These are phyloP conservation scores for Xylaria arbuscula DNA, from an alignment of 2,329 filamentous ascomycete genomes.

Conservation along the genomic window DNA sequence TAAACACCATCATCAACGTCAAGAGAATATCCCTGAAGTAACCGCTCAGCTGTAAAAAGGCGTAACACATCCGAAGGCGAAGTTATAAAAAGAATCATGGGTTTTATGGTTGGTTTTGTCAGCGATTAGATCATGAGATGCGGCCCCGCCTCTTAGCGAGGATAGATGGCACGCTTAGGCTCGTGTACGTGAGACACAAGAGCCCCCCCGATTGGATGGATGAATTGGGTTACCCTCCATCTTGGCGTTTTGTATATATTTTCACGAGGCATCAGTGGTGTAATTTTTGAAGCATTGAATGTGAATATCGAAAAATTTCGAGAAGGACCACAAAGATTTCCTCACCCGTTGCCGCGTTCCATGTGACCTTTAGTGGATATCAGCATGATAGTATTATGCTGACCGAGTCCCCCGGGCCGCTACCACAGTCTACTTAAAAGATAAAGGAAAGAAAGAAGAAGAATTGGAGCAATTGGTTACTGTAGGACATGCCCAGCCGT, in stretches of 20 bases:
- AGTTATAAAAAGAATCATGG: slow-evolving; percentile 22
- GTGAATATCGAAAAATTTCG: background rate
- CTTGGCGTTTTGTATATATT: slow-evolving; percentile 19
- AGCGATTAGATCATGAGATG: background rate
- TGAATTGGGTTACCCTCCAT: slow-evolving; percentile 1
- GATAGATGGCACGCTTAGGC: background rate
- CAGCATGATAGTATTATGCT: background rate
- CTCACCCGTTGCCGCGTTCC: background rate
- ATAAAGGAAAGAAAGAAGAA: background rate
- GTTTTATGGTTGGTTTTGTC: background rate
- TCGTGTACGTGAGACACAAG: background rate
- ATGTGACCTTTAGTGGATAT: background rate
- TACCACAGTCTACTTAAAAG: background rate
- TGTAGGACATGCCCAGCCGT: background rate
- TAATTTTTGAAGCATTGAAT: background rate
- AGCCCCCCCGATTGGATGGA: background rate
- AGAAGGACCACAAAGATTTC: background rate
- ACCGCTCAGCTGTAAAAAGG: slow-evolving; percentile 30
- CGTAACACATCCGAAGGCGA: slow-evolving; percentile 23
- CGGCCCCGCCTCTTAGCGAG: background rate
- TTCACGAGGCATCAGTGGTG: slow-evolving; percentile 26
- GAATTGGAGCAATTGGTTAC: background rate
- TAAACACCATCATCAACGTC: slow-evolving; percentile 25
- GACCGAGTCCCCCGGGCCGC: background rate
- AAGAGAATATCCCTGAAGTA: slow-evolving; percentile 18